Evolutionary conservation across 768 basidiomycete species (phyloP).

Genomic region (Calocera cornea): DNA sequence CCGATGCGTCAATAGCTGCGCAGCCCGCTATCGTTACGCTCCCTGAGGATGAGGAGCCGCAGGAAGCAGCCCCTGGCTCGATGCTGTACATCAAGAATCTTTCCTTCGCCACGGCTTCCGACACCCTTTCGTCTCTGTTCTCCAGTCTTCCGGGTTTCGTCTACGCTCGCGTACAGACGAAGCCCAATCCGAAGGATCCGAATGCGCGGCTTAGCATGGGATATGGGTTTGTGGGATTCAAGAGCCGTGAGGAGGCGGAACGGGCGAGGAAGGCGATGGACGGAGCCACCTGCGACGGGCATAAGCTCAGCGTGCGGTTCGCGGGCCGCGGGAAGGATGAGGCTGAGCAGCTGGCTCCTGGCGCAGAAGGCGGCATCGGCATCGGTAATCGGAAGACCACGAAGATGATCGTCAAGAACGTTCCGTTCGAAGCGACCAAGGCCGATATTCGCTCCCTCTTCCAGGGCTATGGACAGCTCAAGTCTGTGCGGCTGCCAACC

Average conservation of each 20-base stretch:
- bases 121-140: slow-evolving; percentile 55
- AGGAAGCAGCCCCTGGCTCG: slow-evolving; percentile 40
- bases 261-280: slow-evolving; percentile 65
- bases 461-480: slow-evolving; percentile 83
- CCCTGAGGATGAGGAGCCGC: slow-evolving; percentile 27
- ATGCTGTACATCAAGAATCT: slow-evolving; percentile 94
- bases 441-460: slow-evolving; percentile 85
- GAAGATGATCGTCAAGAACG: slow-evolving; percentile 96
- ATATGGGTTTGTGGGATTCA: slow-evolving; percentile 91
- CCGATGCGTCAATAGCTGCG: slow-evolving; percentile 28
- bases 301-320: slow-evolving; percentile 68
- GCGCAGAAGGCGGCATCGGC: slow-evolving; percentile 26
- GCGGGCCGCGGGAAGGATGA: slow-evolving; percentile 67
- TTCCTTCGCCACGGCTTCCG: slow-evolving; percentile 77
- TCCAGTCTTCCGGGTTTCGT: slow-evolving; percentile 61
- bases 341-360: slow-evolving; percentile 21
- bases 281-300: slow-evolving; percentile 75
- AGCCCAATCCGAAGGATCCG: slow-evolving; percentile 68
- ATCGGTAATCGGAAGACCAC: slow-evolving; percentile 52
- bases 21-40: slow-evolving; percentile 13
- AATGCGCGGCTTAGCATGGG: slow-evolving; percentile 67
- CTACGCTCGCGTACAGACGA: slow-evolving; percentile 84
- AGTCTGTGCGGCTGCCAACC: slow-evolving; percentile 84
- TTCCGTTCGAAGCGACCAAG: slow-evolving; percentile 91
- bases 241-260: slow-evolving; percentile 54